These are phyloP conservation scores for Fragaria vesca DNA, from an alignment of 306 rosid species.

Conservation along the genomic window DNA sequence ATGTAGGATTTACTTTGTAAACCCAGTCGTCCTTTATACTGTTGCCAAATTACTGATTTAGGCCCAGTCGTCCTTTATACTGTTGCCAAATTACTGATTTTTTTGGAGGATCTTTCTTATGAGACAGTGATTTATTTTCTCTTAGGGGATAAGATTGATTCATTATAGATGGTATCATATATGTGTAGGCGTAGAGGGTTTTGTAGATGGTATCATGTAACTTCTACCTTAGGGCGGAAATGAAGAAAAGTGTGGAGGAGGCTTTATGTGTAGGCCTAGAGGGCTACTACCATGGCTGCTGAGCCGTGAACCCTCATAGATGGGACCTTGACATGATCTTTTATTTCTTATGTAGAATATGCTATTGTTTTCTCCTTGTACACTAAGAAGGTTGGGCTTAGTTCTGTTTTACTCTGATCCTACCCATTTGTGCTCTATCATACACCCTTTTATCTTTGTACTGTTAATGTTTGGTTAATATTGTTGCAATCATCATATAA, in stretches of 20 bases:
- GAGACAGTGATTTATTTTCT: neutral
- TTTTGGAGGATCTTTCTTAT: neutral
- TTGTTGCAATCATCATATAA: neutral
- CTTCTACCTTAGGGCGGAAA: neutral
- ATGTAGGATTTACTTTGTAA: neutral
- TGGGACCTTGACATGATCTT: neutral
- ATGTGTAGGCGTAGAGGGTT: too few species aligned
- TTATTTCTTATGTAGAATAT: neutral
- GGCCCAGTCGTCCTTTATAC: neutral
- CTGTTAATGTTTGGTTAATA: neutral
- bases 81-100: neutral
- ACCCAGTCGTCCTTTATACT: neutral
- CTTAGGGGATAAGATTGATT: neutral
- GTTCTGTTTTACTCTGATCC: neutral
- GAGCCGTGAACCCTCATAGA: neutral
- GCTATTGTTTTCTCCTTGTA: neutral
- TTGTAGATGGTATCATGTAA: too few species aligned
- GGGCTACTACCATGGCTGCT: neutral
- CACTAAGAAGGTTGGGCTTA: neutral
- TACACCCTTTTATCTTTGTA: neutral
- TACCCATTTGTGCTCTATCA: neutral
- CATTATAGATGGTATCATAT: neutral
- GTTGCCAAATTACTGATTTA: neutral
- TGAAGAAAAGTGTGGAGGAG: neutral
- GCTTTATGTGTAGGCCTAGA: neutral